Conservation (phyloP, 257 asterid species). For the Solanum piurae region DNA sequence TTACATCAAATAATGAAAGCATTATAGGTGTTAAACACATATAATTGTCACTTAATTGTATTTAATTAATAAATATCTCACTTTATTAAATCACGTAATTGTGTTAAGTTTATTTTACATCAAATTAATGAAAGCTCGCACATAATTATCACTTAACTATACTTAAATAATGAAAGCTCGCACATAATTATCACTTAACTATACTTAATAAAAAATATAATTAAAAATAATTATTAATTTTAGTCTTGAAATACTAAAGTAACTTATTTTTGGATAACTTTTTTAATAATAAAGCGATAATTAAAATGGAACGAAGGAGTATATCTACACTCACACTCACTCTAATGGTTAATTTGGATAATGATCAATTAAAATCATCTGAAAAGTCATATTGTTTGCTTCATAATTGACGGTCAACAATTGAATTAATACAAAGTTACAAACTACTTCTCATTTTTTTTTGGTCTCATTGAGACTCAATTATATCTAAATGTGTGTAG, state of each 20-base stretch:
- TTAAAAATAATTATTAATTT: no score
- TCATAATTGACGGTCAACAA: neutral
- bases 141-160: no score
- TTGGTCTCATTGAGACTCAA: neutral
- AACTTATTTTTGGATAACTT: neutral
- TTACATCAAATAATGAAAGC: no score
- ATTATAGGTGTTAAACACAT: neutral
- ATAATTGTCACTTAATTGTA: neutral
- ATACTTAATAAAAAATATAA: no score
- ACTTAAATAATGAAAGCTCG: neutral
- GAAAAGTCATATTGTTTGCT: neutral
- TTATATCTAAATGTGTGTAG: fast-evolving
- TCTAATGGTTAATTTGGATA: neutral
- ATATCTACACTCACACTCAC: no score
- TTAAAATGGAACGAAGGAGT: neutral
- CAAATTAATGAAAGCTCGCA: neutral
- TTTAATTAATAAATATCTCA: neutral
- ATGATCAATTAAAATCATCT: neutral
- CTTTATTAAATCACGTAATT: neutral
- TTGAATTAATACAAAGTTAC: neutral
- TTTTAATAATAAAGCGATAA: neutral
- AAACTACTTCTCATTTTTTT: neutral
- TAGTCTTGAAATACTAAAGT: neutral
- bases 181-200: neutral
- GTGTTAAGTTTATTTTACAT: neutral